Conservation (phyloP, 2,329 filamentous ascomycete genomes). For the Trichoderma arundinaceum region DNA sequence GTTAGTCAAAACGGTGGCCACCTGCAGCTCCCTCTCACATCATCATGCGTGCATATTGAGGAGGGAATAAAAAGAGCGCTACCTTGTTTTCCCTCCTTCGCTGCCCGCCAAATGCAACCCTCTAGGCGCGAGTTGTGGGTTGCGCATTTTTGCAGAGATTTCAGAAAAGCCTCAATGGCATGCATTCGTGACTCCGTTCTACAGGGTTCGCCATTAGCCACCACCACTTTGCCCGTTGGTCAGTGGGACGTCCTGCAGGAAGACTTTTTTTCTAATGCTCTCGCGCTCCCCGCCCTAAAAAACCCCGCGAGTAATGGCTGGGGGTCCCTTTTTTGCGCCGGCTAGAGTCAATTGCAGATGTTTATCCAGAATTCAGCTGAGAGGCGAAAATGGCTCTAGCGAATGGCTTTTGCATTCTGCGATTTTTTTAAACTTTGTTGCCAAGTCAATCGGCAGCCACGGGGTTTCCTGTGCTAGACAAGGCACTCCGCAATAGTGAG, state of each 20-base stretch:
- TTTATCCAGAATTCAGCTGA: constrained; percentile 8
- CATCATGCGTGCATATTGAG: constrained; percentile 1
- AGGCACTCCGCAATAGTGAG: neutral
- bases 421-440: neutral
- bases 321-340: constrained; percentile 2
- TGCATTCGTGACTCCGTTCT: constrained; percentile 10
- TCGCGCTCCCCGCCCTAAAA: constrained; percentile 13
- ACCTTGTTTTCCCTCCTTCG: neutral
- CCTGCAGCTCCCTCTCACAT: constrained; percentile 21
- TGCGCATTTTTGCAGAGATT: constrained; percentile 19
- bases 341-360: constrained; percentile 18
- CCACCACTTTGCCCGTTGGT: neutral
- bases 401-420: neutral
- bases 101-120: constrained; percentile 18
- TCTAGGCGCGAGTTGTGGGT: constrained; percentile 11
- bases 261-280: constrained; percentile 2
- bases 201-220: constrained; percentile 25
- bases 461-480: neutral
- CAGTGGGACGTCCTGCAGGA: constrained; percentile 25
- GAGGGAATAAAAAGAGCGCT: neutral
- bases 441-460: neutral
- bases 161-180: constrained; percentile 28
- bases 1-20: constrained; percentile 2
- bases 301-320: constrained; percentile 28
- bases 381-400: constrained; percentile 3